These are phyloP conservation scores for Chaetoceros tenuissimus DNA, from an alignment of 108 stramenopile species.

Conservation along the genomic window DNA sequence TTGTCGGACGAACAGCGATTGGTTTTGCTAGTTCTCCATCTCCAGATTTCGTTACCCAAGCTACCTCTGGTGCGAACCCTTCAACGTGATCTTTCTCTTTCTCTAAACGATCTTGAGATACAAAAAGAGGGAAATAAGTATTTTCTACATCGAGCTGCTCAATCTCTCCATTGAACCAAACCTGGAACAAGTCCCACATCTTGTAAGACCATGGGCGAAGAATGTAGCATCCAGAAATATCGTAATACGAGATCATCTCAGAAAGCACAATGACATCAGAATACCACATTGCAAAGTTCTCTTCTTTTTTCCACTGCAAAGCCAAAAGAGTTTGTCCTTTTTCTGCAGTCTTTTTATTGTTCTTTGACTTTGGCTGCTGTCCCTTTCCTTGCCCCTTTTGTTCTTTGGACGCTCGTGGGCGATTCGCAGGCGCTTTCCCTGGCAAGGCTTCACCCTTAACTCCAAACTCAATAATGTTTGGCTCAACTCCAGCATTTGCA, in stretches of 20 bases:
- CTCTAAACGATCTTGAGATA: slow-evolving; percentile 85
- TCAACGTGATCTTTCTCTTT: slow-evolving; percentile 99
- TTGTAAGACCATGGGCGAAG: slow-evolving; percentile 97
- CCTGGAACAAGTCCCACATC: slow-evolving; percentile 98
- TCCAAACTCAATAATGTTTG: slow-evolving; percentile 54
- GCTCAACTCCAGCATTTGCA: slow-evolving; percentile 41
- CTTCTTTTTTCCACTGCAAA: slow-evolving; percentile 79
- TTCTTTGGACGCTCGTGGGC: slow-evolving; percentile 8
- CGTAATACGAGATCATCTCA: slow-evolving; percentile 99
- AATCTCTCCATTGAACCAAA: slow-evolving; percentile 90
- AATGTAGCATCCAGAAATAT: slow-evolving; percentile 99
- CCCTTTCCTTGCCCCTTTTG: slow-evolving; percentile 9
- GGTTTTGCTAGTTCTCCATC: slow-evolving; percentile 89
- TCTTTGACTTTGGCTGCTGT: slow-evolving; percentile 19
- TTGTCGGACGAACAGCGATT: slow-evolving; percentile 96
- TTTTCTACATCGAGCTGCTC: slow-evolving; percentile 87
- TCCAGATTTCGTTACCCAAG: slow-evolving; percentile 92
- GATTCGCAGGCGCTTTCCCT: slow-evolving; percentile 22
- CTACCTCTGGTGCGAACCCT: slow-evolving; percentile 98
- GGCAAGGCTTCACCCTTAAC: slow-evolving; percentile 15
- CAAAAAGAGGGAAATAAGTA: slow-evolving; percentile 98
- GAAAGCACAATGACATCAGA: slow-evolving; percentile 92
- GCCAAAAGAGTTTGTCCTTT: slow-evolving; percentile 77
- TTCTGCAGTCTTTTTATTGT: slow-evolving; percentile 51
- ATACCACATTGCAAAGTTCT: slow-evolving; percentile 98